Percentiles rank a stretch among this genome's conserved stretches.
Conservation (phyloP, 1,284 basidiomycete species). For the Heliocybe sulcata region DNA sequence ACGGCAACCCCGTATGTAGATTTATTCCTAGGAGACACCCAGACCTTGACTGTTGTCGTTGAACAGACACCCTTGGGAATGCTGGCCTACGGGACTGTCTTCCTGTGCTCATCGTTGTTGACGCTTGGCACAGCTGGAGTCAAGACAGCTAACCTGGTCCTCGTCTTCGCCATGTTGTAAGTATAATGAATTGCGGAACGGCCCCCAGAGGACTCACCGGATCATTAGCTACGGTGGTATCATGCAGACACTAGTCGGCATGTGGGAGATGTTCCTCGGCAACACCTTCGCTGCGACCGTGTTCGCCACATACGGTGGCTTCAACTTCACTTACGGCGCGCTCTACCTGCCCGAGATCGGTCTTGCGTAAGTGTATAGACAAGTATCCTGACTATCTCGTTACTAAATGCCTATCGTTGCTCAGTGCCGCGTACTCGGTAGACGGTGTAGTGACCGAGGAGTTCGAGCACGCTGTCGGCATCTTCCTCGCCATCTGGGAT, state of each 20-base stretch:
- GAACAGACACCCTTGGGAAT: constrained; percentile 19
- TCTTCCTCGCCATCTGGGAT: constrained; percentile 17
- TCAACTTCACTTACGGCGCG: constrained; percentile 20
- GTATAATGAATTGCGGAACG: constrained; percentile 1
- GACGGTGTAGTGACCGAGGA: constrained; percentile 9
- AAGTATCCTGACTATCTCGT: not conserved
- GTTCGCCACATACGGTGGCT: constrained; percentile 21
- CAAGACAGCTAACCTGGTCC: constrained; percentile 16
- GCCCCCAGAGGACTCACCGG: not conserved
- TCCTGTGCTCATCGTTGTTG: constrained; percentile 20
- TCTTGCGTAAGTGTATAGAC: constrained; percentile 14
- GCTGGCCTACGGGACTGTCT: constrained; percentile 21
- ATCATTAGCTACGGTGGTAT: constrained; percentile 20
- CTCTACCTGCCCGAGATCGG: constrained; percentile 18
- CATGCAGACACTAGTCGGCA: constrained; percentile 19
- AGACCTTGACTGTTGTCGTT: not conserved
- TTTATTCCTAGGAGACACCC: not conserved
- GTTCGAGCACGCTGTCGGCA: constrained; percentile 17
- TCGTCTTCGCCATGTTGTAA: constrained; percentile 21
- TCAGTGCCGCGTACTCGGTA: constrained; percentile 18
- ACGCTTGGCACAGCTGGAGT: constrained; percentile 15
- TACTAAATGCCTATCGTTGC: not conserved
- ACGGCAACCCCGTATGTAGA: constrained; percentile 2
- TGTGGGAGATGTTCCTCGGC: constrained; percentile 25
- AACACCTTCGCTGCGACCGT: constrained; percentile 14